Base-by-base conservation (phyloP, 495 filamentous ascomycete genomes). In the Talaromyces ruber region DNA sequence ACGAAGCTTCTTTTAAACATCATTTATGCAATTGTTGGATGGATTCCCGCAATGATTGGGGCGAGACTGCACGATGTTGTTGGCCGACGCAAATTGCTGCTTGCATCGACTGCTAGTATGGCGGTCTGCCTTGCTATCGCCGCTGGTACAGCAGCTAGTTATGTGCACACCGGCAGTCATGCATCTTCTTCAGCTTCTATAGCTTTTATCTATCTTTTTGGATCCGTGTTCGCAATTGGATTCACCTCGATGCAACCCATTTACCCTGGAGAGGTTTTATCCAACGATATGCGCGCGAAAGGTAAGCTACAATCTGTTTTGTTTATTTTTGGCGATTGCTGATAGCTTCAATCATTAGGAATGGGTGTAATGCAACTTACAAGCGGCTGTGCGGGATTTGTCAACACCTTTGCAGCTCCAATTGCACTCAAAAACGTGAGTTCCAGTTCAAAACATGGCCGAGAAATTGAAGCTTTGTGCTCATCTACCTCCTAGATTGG, bases 171-270 rank as follows among this genome's bases (percentile, higher is more conserved):
- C 3, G 57, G 57, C 18, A 59, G 28, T 30, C 5, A 22, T 4
- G 12, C 57, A 2, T 2, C 57, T 1, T 32, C 25, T 9, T 78
- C 80, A 3, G 84, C 79, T 16, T 75, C 79, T 6, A 83, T 90
- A 43, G 83, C 82, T 2, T 81, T 86, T 64, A 86, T 90, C 66
- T 89, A 86, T 69, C 70, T 90, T 54, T 88, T 89, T 65, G 86
- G 87, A 18, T 81, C 84, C 29, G 76, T 81, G 1, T 88, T 79
- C 76, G 83, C 82, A 0, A 76, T 83, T 59, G 86, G 84, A 2
- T 84, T 82, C 74, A 90, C 88, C 8, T 86, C 87, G 0, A 74
- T 89, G 45, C 87, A 89, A 68, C 83, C 83, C 29, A 76, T 90
- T 60, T 91, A 89, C 72, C 85, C 85, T 0, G 81, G 86, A 22